Evolutionary conservation across 257 asterid species (phyloP), one percentile per base, ranked within the genome.

Genomic region (Linderniella brevidens): DNA sequence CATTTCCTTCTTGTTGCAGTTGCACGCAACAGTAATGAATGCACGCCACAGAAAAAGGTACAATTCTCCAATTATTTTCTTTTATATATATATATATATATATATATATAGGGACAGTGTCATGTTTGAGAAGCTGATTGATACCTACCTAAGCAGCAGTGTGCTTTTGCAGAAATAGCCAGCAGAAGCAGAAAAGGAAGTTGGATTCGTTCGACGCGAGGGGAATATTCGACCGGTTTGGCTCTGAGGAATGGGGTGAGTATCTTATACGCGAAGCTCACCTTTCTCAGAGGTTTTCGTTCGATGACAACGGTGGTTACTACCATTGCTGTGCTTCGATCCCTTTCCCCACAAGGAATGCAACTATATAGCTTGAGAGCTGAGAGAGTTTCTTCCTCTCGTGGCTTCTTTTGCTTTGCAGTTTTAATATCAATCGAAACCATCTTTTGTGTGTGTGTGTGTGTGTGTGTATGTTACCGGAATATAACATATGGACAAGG

Each of bases 21-120:
- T 88, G 68, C 98, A 88, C 38, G 98, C 96, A 39, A 84, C 98
- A 37, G 65, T 79, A 51, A 88, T 88, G 94, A 84, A 88, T 63
- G 85, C 73, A 2, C 72, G 92, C 8, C 85, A 80, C 64, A 70
- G 92, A 41, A 71, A 68, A 69, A 74, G 96, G 95, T 88, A 54
- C 56, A n/a, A n/a, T n/a, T 43, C 3, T 36, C 29, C 40, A 14
- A 52, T 0, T 50, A 44, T 53, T 55, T 44, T 15, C n/a, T 25
- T 40, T 40, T 17, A 35, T 45, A 40, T 52, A 35, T 43, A 16
- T 47, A 32, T 55, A 46, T 43, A 41, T 15, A 35, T 35, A 49
- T 41, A 46, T 49, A 25, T 37, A 58, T 19, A 55, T 40, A 12
- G 17, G 16, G 57, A 25, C 40, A 9, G n/a, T 43, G 41, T 54